phyloP scores from a whole-genome alignment of 2,329 filamentous ascomycete genomes.

The Bipolaris victoriae region DNA sequence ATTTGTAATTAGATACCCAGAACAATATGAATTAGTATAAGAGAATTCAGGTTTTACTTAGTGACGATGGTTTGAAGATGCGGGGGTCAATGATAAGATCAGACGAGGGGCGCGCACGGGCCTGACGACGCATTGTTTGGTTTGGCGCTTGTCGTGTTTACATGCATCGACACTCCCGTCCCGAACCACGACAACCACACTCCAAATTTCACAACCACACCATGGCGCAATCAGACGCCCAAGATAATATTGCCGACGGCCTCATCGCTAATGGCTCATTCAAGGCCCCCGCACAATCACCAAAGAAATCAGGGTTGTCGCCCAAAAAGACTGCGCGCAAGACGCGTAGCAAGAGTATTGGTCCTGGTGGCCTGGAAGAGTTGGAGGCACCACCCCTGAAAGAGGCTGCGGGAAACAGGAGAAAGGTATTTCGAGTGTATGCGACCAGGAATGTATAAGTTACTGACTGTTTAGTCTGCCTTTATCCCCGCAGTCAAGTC shows the following conservation, averaged over 20 bases:
- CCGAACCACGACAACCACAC: slow-evolving; percentile 12
- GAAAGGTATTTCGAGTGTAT: slow-evolving; percentile 66
- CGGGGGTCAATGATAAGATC: slow-evolving; percentile 8
- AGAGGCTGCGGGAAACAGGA: slow-evolving; percentile 74
- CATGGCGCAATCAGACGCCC: slow-evolving; percentile 59
- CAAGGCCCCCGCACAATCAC: slow-evolving; percentile 34
- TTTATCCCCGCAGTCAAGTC: slow-evolving; percentile 59
- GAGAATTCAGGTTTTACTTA: neutral
- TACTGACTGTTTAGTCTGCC: slow-evolving; percentile 49
- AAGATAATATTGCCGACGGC: slow-evolving; percentile 69
- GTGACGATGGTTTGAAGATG: neutral
- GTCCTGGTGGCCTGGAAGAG: slow-evolving; percentile 88
- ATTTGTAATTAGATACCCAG: slow-evolving; percentile 1
- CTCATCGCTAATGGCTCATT: slow-evolving; percentile 40
- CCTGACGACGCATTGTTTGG: slow-evolving; percentile 17
- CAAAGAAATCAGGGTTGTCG: slow-evolving; percentile 23
- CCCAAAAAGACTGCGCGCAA: slow-evolving; percentile 39
- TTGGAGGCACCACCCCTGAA: slow-evolving; percentile 79
- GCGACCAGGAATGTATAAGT: neutral
- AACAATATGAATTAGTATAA: neutral
- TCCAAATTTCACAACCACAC: slow-evolving; percentile 18
- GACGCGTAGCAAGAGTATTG: slow-evolving; percentile 90
- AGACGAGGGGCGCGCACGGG: slow-evolving; percentile 12
- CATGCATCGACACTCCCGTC: slow-evolving; percentile 13
- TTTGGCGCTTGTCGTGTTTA: slow-evolving; percentile 20